phyloP scores from a whole-genome alignment of 257 asterid species.

The Plantago ovata region DNA sequence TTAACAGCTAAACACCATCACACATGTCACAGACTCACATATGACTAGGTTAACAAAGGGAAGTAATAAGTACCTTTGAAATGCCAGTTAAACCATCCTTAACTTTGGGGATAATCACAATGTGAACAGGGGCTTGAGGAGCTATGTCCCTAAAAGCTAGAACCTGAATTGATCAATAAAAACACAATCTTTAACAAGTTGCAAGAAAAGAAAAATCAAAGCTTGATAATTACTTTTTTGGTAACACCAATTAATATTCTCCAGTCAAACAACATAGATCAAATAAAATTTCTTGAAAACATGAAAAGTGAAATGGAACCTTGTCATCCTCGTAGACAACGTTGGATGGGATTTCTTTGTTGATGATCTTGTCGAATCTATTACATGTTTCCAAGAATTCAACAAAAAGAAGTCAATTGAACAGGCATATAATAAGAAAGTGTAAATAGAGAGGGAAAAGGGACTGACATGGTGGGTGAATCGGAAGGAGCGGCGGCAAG shows the following conservation, averaged over 20 bases:
- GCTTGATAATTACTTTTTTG: background rate
- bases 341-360: slow-evolving; percentile 72
- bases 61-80: slow-evolving; percentile 44
- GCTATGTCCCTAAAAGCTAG: slow-evolving; percentile 85
- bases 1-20: background rate
- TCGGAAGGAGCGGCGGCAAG: slow-evolving; percentile 68
- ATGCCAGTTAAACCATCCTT: slow-evolving; percentile 76
- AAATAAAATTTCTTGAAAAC: background rate
- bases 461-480: slow-evolving; percentile 68
- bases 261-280: background rate
- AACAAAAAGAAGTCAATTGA: slow-evolving; percentile 12
- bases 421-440: background rate
- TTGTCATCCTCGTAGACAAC: slow-evolving; percentile 87
- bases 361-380: slow-evolving; percentile 94
- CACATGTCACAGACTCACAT: background rate
- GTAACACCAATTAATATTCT: background rate
- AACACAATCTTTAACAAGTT: background rate
- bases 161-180: slow-evolving; percentile 51
- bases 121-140: slow-evolving; percentile 88
- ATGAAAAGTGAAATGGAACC: slow-evolving; percentile 31
- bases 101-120: slow-evolving; percentile 75
- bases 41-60: background rate
- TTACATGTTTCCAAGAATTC: slow-evolving; percentile 14
- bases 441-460: background rate
- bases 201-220: background rate